Base-by-base conservation (phyloP, 164 flowering plant genomes). In the Dillenia suffruticosa region DNA sequence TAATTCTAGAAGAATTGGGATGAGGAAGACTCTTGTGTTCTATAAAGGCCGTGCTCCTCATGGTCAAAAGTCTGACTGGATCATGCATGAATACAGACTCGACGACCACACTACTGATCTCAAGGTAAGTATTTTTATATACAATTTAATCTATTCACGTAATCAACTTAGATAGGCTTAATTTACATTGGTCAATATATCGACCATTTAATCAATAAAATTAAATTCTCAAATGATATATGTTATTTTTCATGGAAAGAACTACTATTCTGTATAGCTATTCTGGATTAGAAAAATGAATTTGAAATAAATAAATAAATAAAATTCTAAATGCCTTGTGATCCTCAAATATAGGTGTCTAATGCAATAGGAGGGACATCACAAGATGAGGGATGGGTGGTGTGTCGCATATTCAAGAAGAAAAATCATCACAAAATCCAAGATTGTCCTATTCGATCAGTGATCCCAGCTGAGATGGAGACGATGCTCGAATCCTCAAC, bases 21-120 rank as follows among this genome's bases (percentile, higher is more conserved):
- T 69, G 72, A 63, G 72, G 54, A 69, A 69, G 43, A 69, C 72
- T 12, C 72, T 69, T 8, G 72, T 69, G 2, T 68, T 68, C 58
- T 68, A 68, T 59, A 68, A 44, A 57, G 71, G 71, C 10, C 54
- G 71, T 17, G 72, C 72, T 6, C 72, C 72, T 16, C 72, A 63
- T 22, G 72, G 72, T 46, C 68, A 63, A 17, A 69, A 69, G 48
- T 63, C 72, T 8, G 68, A 69, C 49, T 69, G 72, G 72, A 69
- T 69, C 53, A 69, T 69, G 72, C 72, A 69, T 45, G 72, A 69
- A 19, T 69, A 69, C 50, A 64, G 72, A 16, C 68, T 69, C 2
- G 59, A 58, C 16, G 72, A 69, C 46, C 17, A 6, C 47, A 24
- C 12, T 16, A 48, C 40, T 44, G 49, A 44, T 43, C 46, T 51